Base-by-base conservation (phyloP, 257 asterid genomes). In the Ophiorrhiza pumila region DNA sequence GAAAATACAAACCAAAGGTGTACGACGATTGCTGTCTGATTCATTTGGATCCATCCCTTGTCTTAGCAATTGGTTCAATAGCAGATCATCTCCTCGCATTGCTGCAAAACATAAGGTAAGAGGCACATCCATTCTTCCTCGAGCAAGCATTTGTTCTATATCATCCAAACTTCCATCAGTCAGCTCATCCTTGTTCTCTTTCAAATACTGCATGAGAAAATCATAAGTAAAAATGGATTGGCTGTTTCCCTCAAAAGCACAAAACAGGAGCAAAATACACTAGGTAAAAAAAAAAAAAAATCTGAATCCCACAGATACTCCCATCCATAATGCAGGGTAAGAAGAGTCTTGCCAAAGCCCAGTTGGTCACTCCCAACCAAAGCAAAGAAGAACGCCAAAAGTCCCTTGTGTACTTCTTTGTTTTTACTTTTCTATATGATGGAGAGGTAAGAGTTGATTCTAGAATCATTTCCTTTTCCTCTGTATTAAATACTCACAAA, bases 81-180 rank as follows among this genome's bases (percentile, higher is more conserved):
- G 76, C 20, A 86, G 77, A 69, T 83, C 90, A 64, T 90, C 96
- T 41, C 89, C 93, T 75, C 97, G 83, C 60, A 63, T 87, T 37
- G 95, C 97, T 50, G 98, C 97, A 79, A 92, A 92, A 83, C 91
- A 85, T 74, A 92, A 82, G 85, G 86, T 92, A 49, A 90, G 92
- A 71, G 97, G 98, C 83, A 92, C 69, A 53, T 87, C 95, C 90
- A 85, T 84, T 72, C 84, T 89, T 72, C 98, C 97, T 31, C 86
- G 89, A 64, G 95, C 88, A 74, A 92, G 85, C 91, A 87, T 85
- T 62, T 89, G 88, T 74, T 92, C 95, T 1, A 92, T 90, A 71
- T 86, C 85, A 27, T 61, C 62, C 79, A 85, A 79, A 29, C 90
- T 86, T 34, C 82, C 82, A n/a, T 85, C 90, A 82, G 85, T 87